These are phyloP conservation scores for Penicillium parvum DNA, from an alignment of 495 filamentous ascomycete genomes.

Conservation along the genomic window DNA sequence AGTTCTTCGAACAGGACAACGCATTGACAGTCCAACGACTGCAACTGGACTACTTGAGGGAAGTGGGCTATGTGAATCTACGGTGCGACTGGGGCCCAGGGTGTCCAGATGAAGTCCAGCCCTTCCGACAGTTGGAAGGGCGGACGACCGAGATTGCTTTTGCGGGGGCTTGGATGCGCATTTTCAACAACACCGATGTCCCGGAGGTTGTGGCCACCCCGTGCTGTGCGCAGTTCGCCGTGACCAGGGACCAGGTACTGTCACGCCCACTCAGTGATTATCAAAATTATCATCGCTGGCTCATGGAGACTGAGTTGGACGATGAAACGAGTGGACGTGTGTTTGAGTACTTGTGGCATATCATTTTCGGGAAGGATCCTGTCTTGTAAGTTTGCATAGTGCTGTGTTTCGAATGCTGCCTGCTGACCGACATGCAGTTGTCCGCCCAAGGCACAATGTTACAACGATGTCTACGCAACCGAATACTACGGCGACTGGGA, in stretches of 20 bases:
- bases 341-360: constrained; percentile 72
- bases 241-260: constrained; percentile 49
- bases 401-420: background rate
- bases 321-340: constrained; percentile 58
- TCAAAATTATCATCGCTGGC: constrained; percentile 52
- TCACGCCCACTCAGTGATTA: constrained; percentile 51
- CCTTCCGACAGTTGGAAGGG: constrained; percentile 23
- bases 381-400: constrained; percentile 27
- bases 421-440: constrained; percentile 25
- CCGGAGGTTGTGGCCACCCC: constrained; percentile 45
- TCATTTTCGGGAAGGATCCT: constrained; percentile 48
- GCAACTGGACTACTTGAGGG: constrained; percentile 37
- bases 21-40: constrained; percentile 33
- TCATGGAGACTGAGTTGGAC: constrained; percentile 53
- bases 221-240: constrained; percentile 72
- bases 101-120: constrained; percentile 40
- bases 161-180: constrained; percentile 33
- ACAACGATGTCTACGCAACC: constrained; percentile 28
- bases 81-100: constrained; percentile 45
- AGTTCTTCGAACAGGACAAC: constrained; percentile 43
- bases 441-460: constrained; percentile 28
- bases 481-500: constrained; percentile 7
- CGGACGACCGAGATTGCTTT: constrained; percentile 25
- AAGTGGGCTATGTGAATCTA: constrained; percentile 46
- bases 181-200: constrained; percentile 44